Conservation (phyloP, 805 yeast genomes). For the Wickerhamiella occidentalis region DNA sequence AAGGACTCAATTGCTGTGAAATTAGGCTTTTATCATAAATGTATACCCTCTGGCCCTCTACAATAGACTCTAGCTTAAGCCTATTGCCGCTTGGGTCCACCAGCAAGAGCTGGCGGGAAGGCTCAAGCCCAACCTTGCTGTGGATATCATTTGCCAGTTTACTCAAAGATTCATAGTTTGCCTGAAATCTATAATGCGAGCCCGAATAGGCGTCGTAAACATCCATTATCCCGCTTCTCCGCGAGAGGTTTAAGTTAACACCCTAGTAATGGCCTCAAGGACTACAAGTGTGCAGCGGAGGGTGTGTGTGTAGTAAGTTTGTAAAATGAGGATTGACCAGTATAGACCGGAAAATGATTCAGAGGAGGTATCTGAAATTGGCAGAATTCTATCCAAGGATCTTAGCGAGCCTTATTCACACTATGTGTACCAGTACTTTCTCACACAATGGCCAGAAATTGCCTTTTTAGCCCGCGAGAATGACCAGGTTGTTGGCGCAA, state of each 20-base stretch:
- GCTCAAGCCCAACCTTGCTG: slow-evolving; percentile 15
- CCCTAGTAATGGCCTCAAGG: too few relatives aligned
- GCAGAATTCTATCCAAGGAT: slow-evolving; percentile 50
- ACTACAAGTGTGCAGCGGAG: too few relatives aligned
- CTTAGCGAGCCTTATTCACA: slow-evolving; percentile 89
- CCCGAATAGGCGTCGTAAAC: slow-evolving; percentile 24
- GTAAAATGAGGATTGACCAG: slow-evolving; percentile 5
- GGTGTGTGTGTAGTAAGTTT: too few relatives aligned
- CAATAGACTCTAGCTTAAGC: slow-evolving; percentile 22
- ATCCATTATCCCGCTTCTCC: too few relatives aligned
- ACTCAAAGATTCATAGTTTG: slow-evolving; percentile 13
- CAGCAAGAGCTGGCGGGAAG: slow-evolving; percentile 23
- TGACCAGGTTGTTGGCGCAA: slow-evolving; percentile 48
- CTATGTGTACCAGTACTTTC: slow-evolving; percentile 81
- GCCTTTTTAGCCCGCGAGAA: slow-evolving; percentile 40
- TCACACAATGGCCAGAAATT: slow-evolving; percentile 82
- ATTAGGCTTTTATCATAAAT: slow-evolving; percentile 22
- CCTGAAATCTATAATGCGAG: slow-evolving; percentile 14
- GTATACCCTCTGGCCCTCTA: slow-evolving; percentile 21
- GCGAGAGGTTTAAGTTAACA: too few relatives aligned
- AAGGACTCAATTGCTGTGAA: neutral
- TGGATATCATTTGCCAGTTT: slow-evolving; percentile 13
- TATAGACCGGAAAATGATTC: slow-evolving; percentile 22
- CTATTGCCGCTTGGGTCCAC: slow-evolving; percentile 21
- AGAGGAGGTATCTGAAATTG: slow-evolving; percentile 26